phyloP scores from a whole-genome alignment of 2,329 filamentous ascomycete genomes.

The Neopestalotiopsis clavispora region DNA sequence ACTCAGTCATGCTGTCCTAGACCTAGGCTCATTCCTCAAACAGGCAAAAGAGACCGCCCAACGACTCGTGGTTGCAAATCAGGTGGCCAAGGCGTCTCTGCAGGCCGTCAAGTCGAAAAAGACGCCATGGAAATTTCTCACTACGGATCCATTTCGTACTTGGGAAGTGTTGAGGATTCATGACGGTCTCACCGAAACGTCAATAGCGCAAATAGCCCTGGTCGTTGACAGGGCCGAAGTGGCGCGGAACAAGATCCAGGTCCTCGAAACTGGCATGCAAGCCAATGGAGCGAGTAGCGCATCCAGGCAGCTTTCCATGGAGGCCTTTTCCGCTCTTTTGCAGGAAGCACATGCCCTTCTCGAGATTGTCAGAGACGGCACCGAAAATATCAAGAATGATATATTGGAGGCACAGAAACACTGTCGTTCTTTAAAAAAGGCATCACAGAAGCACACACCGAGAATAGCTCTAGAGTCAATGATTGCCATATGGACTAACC shows the following conservation, averaged over 20 bases:
- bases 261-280: not conserved
- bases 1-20: not conserved
- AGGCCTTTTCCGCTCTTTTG: not conserved
- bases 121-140: not conserved
- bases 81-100: constrained; percentile 6
- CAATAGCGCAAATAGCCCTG: not conserved
- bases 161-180: not conserved
- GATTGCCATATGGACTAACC: not conserved
- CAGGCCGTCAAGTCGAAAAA: not conserved
- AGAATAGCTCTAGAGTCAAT: not conserved
- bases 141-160: not conserved
- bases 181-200: not conserved
- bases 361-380: not conserved
- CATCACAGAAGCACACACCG: not conserved
- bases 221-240: not conserved
- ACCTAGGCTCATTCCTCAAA: not conserved
- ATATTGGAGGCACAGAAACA: not conserved
- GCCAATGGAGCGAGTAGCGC: not conserved
- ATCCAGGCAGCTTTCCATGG: not conserved
- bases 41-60: constrained; percentile 1
- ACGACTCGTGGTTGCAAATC: not conserved
- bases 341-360: not conserved
- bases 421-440: not conserved
- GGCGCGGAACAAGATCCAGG: not conserved
- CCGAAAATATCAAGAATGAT: constrained; percentile 1